Evolutionary conservation across 2,329 filamentous ascomycete species (phyloP).

Genomic region (Cercospora brassicicola): DNA sequence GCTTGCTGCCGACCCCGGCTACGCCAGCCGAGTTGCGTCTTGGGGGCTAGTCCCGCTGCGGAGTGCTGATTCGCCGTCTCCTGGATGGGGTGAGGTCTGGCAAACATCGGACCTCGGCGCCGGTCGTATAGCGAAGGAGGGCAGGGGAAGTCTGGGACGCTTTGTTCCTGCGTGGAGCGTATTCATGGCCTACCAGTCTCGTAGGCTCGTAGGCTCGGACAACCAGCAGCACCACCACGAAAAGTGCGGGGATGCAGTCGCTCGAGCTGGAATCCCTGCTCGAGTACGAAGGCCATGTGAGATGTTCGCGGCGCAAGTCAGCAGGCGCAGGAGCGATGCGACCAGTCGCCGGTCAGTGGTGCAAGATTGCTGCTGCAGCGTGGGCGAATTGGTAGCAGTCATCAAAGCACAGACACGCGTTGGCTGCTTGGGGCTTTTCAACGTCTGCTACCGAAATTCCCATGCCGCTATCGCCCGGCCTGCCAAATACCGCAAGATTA

Average conservation of each 20-base stretch:
- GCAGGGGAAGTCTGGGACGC: neutral
- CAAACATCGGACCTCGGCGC: slow-evolving; percentile 5
- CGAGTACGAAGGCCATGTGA: neutral
- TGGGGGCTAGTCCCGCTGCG: neutral
- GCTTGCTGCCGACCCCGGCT: neutral
- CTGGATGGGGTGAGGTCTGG: neutral
- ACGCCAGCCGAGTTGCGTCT: slow-evolving; percentile 1
- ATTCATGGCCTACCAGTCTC: neutral
- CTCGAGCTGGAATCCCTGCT: neutral
- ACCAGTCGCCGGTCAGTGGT: slow-evolving; percentile 1
- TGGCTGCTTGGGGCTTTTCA: neutral
- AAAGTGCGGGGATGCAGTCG: slow-evolving; percentile 1
- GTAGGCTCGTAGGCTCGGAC: neutral
- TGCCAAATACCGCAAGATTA: slow-evolving; percentile 1
- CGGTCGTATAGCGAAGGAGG: neutral
- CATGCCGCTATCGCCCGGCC: neutral
- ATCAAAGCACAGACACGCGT: slow-evolving; percentile 10
- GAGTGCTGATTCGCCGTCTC: slow-evolving; percentile 1
- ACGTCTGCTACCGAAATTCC: slow-evolving; percentile 1
- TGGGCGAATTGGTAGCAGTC: neutral
- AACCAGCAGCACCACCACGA: neutral
- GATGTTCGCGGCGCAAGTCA: neutral
- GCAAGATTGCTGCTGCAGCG: neutral
- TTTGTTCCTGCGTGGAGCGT: slow-evolving; percentile 4
- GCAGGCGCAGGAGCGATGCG: neutral